Percentiles rank a stretch among this genome's conserved stretches.
These are phyloP conservation scores for Paragyromitra xinjiangensis DNA, from an alignment of 495 filamentous ascomycete genomes.

Conservation along the genomic window DNA sequence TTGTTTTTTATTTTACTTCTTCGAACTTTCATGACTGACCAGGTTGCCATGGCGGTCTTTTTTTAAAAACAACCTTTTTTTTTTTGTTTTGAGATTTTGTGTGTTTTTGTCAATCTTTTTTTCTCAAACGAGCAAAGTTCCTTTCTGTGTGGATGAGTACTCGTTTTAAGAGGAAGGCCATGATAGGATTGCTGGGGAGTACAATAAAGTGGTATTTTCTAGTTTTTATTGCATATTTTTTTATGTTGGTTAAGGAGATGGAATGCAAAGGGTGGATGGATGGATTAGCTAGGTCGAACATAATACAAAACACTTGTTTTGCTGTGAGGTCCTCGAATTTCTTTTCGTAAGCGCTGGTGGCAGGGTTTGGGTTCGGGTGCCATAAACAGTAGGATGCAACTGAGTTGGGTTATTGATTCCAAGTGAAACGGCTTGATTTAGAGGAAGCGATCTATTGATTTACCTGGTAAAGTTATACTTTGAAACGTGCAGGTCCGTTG, in stretches of 20 bases:
- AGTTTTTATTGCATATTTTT: slow-evolving; percentile 27
- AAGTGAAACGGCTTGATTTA: too few species aligned
- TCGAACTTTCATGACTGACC: slow-evolving; percentile 24
- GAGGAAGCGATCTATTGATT: too few species aligned
- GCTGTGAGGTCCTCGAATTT: background rate
- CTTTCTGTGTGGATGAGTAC: slow-evolving; percentile 52
- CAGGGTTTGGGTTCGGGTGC: too few species aligned
- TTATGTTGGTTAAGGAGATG: slow-evolving; percentile 4
- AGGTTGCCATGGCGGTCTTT: slow-evolving; percentile 38
- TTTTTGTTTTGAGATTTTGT: slow-evolving; percentile 29
- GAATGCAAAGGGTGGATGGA: slow-evolving; percentile 4
- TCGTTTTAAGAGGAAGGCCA: slow-evolving; percentile 53
- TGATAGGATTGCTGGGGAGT: slow-evolving; percentile 30
- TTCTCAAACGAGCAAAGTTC: slow-evolving; percentile 25
- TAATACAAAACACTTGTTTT: slow-evolving; percentile 39
- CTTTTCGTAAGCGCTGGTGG: background rate
- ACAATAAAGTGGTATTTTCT: background rate
- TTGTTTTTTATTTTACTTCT: slow-evolving; percentile 23
- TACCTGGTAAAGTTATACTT: too few species aligned
- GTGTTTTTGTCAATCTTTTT: background rate
- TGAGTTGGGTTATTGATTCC: too few species aligned
- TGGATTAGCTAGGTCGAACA: slow-evolving; percentile 13
- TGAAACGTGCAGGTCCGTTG: too few species aligned
- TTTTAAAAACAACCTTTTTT: slow-evolving; percentile 8
- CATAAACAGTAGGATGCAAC: too few species aligned